Conservation (phyloP, 176 grass and related monocot species). For the Phragmites australis region DNA sequence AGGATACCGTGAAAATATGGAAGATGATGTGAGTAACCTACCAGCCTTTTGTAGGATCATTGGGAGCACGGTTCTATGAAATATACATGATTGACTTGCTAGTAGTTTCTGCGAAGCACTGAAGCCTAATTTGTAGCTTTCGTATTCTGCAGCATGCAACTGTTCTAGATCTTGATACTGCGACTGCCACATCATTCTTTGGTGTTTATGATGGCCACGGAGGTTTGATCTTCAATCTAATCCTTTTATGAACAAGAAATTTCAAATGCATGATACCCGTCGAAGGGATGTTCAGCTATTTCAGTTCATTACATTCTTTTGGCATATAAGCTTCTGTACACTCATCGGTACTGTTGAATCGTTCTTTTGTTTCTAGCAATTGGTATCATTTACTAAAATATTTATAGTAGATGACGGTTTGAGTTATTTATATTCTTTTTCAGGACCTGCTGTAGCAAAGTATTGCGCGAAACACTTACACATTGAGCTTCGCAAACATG, state of each 20-base stretch:
- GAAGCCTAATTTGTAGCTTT: slow-evolving; percentile 16
- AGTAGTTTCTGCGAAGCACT: neutral
- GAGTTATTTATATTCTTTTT: slow-evolving; percentile 15
- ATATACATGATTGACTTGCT: neutral
- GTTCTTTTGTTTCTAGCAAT: neutral
- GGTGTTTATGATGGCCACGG: slow-evolving; percentile 62
- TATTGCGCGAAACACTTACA: slow-evolving; percentile 46
- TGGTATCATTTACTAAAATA: neutral
- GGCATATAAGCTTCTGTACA: neutral
- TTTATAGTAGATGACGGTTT: neutral
- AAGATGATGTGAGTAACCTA: slow-evolving; percentile 56
- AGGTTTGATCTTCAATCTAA: slow-evolving; percentile 33
- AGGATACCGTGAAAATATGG: slow-evolving; percentile 41
- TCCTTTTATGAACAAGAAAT: neutral
- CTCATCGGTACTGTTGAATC: neutral
- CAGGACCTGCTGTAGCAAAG: slow-evolving; percentile 43
- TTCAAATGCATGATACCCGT: neutral
- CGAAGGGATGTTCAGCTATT: slow-evolving; percentile 15
- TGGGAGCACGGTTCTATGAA: neutral
- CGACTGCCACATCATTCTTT: slow-evolving; percentile 51
- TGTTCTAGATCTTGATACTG: slow-evolving; percentile 25
- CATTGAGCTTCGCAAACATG: slow-evolving; percentile 17
- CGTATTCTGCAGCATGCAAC: slow-evolving; percentile 38
- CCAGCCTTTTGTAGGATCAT: slow-evolving; percentile 15
- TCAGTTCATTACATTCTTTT: slow-evolving; percentile 1